These are phyloP conservation scores for Globisporangium recalcitrans DNA, from an alignment of 352 stramenopile genomes.

Conservation along the genomic window DNA sequence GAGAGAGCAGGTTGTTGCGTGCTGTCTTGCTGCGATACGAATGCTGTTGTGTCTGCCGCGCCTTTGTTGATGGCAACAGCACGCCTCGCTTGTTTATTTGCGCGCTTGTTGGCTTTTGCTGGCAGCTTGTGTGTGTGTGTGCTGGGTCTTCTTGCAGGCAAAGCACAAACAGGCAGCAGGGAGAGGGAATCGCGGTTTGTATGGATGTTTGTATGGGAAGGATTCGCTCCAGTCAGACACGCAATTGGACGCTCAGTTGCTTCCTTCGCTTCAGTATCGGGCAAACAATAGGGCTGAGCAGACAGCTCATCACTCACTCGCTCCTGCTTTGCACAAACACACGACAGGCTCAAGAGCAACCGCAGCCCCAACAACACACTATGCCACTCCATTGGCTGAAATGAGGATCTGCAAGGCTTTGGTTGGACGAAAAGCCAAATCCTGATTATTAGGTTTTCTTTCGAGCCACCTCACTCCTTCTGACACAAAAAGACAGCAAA, in stretches of 20 bases:
- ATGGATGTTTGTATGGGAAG: constrained; percentile 8
- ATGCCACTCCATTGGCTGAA: not conserved
- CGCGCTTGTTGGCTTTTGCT: constrained; percentile 9
- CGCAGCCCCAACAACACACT: not conserved
- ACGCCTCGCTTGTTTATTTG: constrained; percentile 6
- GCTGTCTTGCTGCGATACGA: not conserved
- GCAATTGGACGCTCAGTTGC: constrained; percentile 6
- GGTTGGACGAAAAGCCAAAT: not conserved
- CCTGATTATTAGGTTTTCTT: not conserved
- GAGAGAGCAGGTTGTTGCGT: not conserved
- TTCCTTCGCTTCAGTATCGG: not conserved
- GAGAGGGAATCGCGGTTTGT: constrained; percentile 1
- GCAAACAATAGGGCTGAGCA: not conserved
- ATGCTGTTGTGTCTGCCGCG: not conserved
- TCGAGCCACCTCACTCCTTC: not conserved
- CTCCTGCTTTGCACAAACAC: constrained; percentile 3
- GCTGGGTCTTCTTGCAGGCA: constrained; percentile 1
- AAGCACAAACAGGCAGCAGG: not conserved
- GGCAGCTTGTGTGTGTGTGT: not conserved
- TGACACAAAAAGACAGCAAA: not conserved
- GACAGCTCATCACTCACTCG: constrained; percentile 4
- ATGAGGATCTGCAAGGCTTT: not conserved
- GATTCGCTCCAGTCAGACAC: constrained; percentile 7
- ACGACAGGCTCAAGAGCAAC: not conserved
- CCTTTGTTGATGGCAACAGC: not conserved